phyloP scores from a whole-genome alignment of 106 monocot species.

The Triglochin maritima region DNA sequence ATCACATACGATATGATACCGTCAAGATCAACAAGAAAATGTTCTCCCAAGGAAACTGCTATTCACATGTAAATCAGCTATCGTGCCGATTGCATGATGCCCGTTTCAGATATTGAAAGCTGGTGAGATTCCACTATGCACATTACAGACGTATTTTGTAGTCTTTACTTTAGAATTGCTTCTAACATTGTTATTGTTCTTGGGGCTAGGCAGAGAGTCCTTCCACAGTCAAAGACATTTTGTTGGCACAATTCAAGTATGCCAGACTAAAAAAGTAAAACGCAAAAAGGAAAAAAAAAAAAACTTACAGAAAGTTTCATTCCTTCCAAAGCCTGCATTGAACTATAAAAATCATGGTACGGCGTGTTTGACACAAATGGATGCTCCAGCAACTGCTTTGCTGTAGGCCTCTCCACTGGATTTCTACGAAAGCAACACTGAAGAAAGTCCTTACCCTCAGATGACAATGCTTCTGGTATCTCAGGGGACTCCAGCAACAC shows the following conservation, averaged over 20 bases:
- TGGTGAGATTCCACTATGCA: too few species aligned
- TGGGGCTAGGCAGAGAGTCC: neutral
- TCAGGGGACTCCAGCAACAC: conserved; percentile 53
- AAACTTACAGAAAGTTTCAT: conserved; percentile 39
- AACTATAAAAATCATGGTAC: conserved; percentile 42
- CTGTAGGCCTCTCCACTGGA: conserved; percentile 67
- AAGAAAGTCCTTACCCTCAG: conserved; percentile 66
- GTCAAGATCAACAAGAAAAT: too few species aligned
- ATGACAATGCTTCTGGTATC: conserved; percentile 57
- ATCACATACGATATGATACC: too few species aligned
- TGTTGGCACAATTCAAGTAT: neutral
- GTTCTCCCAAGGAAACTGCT: too few species aligned
- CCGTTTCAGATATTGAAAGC: too few species aligned
- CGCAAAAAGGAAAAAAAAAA: neutral
- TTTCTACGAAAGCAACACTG: conserved; percentile 57
- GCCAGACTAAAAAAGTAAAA: neutral
- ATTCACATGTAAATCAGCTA: too few species aligned
- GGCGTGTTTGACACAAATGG: conserved; percentile 46
- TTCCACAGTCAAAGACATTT: neutral
- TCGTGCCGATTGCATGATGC: too few species aligned
- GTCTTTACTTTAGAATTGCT: neutral
- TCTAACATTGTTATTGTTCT: neutral
- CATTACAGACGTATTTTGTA: neutral
- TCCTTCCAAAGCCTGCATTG: conserved; percentile 55
- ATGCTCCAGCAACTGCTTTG: conserved; percentile 56